A percentile compares a stretch with the other conserved stretches of the same genome.
These are phyloP conservation scores for Cryptococcus sp. DNA, from an alignment of 1,284 basidiomycete genomes.

Conservation along the genomic window DNA sequence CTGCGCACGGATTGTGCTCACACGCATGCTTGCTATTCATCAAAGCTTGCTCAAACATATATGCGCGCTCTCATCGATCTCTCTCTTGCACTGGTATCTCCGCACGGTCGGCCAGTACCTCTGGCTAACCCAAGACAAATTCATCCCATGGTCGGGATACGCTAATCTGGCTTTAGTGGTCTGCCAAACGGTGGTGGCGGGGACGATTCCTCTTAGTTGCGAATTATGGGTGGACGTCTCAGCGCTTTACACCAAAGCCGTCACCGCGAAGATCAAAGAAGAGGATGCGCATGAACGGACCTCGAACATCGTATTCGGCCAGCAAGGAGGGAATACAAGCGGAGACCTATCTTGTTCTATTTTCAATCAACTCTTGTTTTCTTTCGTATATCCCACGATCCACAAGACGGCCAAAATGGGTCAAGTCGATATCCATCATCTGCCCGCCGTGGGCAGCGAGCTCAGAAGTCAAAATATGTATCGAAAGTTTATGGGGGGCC, in stretches of 20 bases:
- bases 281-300: neutral
- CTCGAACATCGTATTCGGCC: neutral
- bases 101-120: slow-evolving; percentile 29
- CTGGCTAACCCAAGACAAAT: neutral
- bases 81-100: slow-evolving; percentile 24
- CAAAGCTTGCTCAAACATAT: slow-evolving; percentile 19
- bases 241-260: slow-evolving; percentile 30
- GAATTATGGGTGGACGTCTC: slow-evolving; percentile 21
- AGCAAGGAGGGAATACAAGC: slow-evolving; percentile 24
- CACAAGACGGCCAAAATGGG: slow-evolving; percentile 69
- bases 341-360: slow-evolving; percentile 55
- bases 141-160: slow-evolving; percentile 19
- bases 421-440: slow-evolving; percentile 75
- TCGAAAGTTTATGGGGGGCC: slow-evolving; percentile 20
- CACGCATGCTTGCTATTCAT: slow-evolving; percentile 3
- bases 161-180: slow-evolving; percentile 9
- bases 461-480: slow-evolving; percentile 54
- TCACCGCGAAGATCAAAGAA: slow-evolving; percentile 13
- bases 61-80: slow-evolving; percentile 13
- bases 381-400: slow-evolving; percentile 75
- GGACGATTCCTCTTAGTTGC: slow-evolving; percentile 24
- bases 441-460: slow-evolving; percentile 69
- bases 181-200: slow-evolving; percentile 9
- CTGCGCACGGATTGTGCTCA: neutral
- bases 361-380: slow-evolving; percentile 65